Percentiles rank a stretch among this genome's conserved stretches.
phyloP scores from a whole-genome alignment of 805 yeast species.

The Pichia californica region DNA sequence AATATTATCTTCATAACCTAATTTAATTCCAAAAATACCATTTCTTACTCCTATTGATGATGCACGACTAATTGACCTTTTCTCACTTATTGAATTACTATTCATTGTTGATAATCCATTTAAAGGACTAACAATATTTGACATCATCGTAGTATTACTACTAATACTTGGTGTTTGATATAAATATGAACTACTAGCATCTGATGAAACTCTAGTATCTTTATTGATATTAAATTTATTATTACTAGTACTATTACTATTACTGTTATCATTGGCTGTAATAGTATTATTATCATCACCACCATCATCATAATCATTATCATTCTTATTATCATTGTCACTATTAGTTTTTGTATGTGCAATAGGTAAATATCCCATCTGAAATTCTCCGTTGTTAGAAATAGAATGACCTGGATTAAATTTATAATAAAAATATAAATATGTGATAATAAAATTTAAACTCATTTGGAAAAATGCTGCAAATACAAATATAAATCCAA shows the following conservation, averaged over 20 bases:
- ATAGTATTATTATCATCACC: not conserved
- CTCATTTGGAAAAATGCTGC: conserved; percentile 77
- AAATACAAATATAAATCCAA: conserved; percentile 55
- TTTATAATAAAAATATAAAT: conserved; percentile 63
- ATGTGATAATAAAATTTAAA: conserved; percentile 65
- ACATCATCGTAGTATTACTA: too few species aligned
- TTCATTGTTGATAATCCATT: too few species aligned
- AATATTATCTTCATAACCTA: too few species aligned
- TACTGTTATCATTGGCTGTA: not conserved
- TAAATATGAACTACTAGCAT: too few species aligned
- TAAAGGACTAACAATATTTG: too few species aligned
- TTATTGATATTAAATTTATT: not conserved
- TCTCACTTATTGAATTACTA: too few species aligned
- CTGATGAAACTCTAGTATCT: too few species aligned
- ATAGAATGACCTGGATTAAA: conserved; percentile 9
- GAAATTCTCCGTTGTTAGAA: conserved; percentile 5
- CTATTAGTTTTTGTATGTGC: not conserved
- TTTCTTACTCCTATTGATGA: too few species aligned
- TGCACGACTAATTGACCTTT: too few species aligned
- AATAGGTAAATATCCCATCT: conserved; percentile 4
- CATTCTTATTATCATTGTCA: not conserved
- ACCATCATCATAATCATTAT: conserved; percentile 2
- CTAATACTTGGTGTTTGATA: too few species aligned
- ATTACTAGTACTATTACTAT: not conserved
- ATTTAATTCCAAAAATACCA: too few species aligned